Evolutionary conservation across 495 filamentous ascomycete genomes (phyloP).

Genomic region (Penicillium dipodomyicola): DNA sequence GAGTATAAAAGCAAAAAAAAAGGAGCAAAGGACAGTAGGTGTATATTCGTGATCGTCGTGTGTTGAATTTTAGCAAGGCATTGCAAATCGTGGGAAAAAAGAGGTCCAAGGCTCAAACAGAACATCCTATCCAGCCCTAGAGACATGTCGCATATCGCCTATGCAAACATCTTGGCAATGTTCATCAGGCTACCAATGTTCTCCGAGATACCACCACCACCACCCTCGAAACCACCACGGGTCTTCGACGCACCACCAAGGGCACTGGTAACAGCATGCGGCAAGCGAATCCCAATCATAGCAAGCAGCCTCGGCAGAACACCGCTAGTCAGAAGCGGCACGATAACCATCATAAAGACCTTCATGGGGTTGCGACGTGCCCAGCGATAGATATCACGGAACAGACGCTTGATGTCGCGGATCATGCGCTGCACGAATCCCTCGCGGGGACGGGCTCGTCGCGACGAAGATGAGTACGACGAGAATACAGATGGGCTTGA

Average conservation of each 20-base stretch:
- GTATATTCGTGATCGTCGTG: constrained; percentile 25
- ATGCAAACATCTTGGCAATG: constrained; percentile 65
- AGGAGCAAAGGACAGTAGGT: background rate
- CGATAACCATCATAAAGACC: constrained; percentile 77
- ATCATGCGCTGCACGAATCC: constrained; percentile 71
- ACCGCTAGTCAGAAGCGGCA: constrained; percentile 81
- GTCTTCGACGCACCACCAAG: constrained; percentile 45
- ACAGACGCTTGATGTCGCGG: constrained; percentile 65
- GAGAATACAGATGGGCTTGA: constrained; percentile 54
- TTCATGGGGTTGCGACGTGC: constrained; percentile 76
- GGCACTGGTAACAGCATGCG: constrained; percentile 56
- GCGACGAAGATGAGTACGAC: constrained; percentile 52
- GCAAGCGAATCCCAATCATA: constrained; percentile 73
- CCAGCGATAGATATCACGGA: constrained; percentile 73
- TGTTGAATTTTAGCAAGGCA: background rate
- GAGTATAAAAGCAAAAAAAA: constrained; percentile 8
- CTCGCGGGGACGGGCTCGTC: constrained; percentile 66
- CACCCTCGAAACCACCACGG: constrained; percentile 17
- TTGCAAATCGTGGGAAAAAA: background rate
- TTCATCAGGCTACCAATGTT: constrained; percentile 52
- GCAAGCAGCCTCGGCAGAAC: constrained; percentile 68
- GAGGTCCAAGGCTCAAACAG: background rate
- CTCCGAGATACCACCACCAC: constrained; percentile 37
- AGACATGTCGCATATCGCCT: constrained; percentile 2
- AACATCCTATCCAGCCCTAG: background rate